Evolutionary conservation across 73 alveolate genomes (phyloP).

Genomic region (Tetrahymena elliotti): DNA sequence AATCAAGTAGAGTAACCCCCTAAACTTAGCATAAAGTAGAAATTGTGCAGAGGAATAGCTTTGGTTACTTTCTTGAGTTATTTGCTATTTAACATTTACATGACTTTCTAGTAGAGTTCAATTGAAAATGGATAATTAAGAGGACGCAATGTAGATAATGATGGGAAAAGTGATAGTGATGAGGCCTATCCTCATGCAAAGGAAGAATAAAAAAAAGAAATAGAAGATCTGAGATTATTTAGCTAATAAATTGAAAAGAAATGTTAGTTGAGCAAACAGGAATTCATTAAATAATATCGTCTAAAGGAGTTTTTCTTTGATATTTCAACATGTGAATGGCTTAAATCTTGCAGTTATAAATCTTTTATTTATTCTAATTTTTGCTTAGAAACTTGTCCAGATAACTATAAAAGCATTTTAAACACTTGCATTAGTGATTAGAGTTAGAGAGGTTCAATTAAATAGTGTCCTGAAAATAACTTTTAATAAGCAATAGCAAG

Average conservation of each 20-base stretch:
- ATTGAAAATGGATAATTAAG: neutral
- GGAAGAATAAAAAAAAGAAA: neutral
- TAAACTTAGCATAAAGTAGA: neutral
- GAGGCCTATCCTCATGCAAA: neutral
- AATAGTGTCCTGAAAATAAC: neutral
- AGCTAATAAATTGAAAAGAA: neutral
- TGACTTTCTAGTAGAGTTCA: neutral
- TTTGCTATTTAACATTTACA: neutral
- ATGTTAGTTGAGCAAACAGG: neutral
- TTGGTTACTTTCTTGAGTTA: neutral
- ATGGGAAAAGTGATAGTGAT: neutral
- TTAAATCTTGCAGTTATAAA: neutral
- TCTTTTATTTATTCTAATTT: neutral
- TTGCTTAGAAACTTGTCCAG: neutral
- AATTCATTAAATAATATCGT: neutral
- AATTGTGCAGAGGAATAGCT: neutral
- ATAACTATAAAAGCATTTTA: neutral
- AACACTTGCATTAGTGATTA: neutral
- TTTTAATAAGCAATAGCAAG: neutral
- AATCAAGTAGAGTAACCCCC: neutral
- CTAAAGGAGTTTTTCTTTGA: neutral
- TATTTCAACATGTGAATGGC: neutral
- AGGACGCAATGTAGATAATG: neutral
- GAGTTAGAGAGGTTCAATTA: neutral
- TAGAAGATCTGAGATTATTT: neutral